Conservation (phyloP, 2,329 filamentous ascomycete species). For the Cylindrodendrum hubeiense region DNA sequence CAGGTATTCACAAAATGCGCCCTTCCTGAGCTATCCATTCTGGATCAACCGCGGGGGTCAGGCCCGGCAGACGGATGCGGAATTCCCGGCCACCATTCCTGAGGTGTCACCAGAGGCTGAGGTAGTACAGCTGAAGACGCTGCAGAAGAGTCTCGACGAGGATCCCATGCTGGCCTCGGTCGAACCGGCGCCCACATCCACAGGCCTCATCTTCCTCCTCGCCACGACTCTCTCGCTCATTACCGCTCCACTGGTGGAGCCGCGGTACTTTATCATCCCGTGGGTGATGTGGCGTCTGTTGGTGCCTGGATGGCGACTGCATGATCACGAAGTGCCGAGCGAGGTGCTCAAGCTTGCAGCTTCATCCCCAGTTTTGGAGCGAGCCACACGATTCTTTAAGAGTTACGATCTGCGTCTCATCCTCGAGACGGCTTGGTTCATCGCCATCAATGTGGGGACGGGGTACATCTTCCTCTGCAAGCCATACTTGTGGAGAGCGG, state of each 20-base stretch:
- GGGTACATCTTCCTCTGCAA: slow-evolving; percentile 78
- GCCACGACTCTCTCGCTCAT: slow-evolving; percentile 83
- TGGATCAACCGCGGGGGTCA: slow-evolving; percentile 23
- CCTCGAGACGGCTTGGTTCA: slow-evolving; percentile 77
- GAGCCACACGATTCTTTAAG: slow-evolving; percentile 22
- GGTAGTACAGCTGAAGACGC: slow-evolving; percentile 9
- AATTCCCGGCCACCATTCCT: slow-evolving; percentile 13
- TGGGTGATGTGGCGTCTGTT: slow-evolving; percentile 94
- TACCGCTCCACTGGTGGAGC: slow-evolving; percentile 93
- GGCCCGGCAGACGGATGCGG: slow-evolving; percentile 23
- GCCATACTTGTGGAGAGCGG: slow-evolving; percentile 74
- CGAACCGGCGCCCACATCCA: slow-evolving; percentile 59
- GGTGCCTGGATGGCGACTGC: slow-evolving; percentile 66
- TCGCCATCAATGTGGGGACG: slow-evolving; percentile 73
- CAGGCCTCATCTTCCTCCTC: slow-evolving; percentile 69
- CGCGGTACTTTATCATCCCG: slow-evolving; percentile 94
- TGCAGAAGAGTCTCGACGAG: slow-evolving; percentile 35
- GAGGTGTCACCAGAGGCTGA: slow-evolving; percentile 20
- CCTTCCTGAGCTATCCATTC: slow-evolving; percentile 48
- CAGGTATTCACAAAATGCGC: slow-evolving; percentile 5
- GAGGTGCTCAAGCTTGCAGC: slow-evolving; percentile 11
- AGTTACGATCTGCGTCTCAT: slow-evolving; percentile 61
- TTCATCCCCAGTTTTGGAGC: slow-evolving; percentile 6
- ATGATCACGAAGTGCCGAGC: slow-evolving; percentile 29
- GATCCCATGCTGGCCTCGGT: slow-evolving; percentile 45